Conservation (phyloP, 495 filamentous ascomycete species). For the Talaromyces proteolyticus region DNA sequence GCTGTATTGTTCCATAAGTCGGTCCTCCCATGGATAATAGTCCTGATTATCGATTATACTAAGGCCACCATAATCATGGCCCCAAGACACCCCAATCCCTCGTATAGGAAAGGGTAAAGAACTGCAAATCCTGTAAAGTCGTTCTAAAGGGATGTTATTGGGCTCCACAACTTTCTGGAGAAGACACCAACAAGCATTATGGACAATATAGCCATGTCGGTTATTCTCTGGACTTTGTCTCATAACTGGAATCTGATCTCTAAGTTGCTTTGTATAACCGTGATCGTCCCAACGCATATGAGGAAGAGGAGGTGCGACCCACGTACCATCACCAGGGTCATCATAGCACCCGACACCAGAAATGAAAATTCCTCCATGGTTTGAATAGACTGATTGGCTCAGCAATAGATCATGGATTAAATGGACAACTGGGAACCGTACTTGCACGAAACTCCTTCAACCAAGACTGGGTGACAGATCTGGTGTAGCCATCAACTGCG, state of each 20-base stretch:
- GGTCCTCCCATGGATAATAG: background rate
- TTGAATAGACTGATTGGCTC: background rate
- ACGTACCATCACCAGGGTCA: background rate
- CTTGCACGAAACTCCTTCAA: background rate
- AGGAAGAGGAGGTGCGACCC: background rate
- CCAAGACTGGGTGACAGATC: background rate
- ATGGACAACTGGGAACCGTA: background rate
- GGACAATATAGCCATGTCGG: background rate
- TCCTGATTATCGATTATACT: background rate
- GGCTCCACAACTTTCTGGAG: background rate
- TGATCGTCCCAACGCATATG: slow-evolving; percentile 1
- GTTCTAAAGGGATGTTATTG: background rate
- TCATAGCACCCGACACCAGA: background rate
- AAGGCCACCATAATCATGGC: background rate
- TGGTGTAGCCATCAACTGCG: background rate
- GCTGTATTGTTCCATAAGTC: background rate
- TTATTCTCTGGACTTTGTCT: background rate
- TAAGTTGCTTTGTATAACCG: background rate
- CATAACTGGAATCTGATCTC: background rate
- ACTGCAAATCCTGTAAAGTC: background rate
- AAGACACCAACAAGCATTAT: background rate
- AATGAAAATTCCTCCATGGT: background rate
- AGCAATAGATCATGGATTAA: background rate
- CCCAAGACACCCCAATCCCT: background rate
- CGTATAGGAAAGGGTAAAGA: background rate